A percentile compares a stretch with the other conserved stretches of the same genome.
Evolutionary conservation across 83 land plant genomes (phyloP).

Genomic region (Picea abies): DNA sequence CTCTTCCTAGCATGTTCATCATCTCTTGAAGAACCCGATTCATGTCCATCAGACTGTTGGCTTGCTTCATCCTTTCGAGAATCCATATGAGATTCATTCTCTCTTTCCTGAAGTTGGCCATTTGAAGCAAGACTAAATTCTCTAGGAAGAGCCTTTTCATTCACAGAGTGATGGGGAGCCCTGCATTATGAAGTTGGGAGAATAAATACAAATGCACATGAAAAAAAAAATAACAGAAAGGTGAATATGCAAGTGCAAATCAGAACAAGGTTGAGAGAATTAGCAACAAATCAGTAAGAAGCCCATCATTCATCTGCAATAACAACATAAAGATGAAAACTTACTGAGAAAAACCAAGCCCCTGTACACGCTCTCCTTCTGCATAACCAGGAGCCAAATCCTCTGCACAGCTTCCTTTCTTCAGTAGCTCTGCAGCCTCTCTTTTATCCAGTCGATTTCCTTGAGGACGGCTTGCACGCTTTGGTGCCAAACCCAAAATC

Average conservation of each 20-base stretch:
- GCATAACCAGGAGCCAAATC: conserved; percentile 85
- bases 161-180: conserved; percentile 16
- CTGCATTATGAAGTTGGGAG: not conserved
- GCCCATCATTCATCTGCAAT: too few relatives aligned
- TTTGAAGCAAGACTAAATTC: conserved; percentile 1
- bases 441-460: conserved; percentile 88
- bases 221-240: not conserved
- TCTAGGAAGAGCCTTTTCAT: not conserved
- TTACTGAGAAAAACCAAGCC: conserved; percentile 94
- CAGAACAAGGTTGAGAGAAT: not conserved
- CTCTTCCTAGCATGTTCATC: not conserved
- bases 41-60: not conserved
- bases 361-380: conserved; percentile 85
- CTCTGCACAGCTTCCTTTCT: conserved; percentile 84
- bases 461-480: conserved; percentile 51
- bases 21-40: not conserved
- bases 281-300: too few relatives aligned
- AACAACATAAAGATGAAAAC: conserved; percentile 14
- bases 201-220: not conserved
- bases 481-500: conserved; percentile 94
- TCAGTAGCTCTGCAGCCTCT: conserved; percentile 83
- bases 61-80: conserved; percentile 6
- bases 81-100: not conserved
- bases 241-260: not conserved
- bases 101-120: conserved; percentile 4